Evolutionary conservation across 768 basidiomycete species (phyloP), one percentile per base, ranked within the genome.

Genomic region (Leccinum sublutescens): DNA sequence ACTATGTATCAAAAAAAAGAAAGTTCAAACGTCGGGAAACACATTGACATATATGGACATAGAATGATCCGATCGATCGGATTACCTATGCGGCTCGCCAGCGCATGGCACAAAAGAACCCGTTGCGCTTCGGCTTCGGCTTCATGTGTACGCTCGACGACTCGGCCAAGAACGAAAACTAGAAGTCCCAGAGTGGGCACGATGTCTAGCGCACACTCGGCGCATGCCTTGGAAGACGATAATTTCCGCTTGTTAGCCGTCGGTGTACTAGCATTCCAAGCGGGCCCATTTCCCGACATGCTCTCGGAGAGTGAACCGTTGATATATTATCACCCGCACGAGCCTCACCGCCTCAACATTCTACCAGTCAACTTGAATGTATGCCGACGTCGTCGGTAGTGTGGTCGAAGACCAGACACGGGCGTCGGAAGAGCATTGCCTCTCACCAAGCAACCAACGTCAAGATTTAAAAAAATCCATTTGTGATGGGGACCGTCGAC

Each of bases 211-310:
- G 38, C 38, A 43, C 40, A 19, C 40, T 43, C 10, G n/a, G 40
- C 40, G 10, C n/a, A 43, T 43, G 4, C 14, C 27, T 29, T 34
- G 23, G n/a, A 58, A 58, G n/a, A 51, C 19, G 9, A 34, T 58
- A 62, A 62, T 62, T 40, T 51, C 61, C 60, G 54, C 33, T 19
- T 21, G 17, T 3, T 11, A 15, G 38, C 29, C 60, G 36, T 45
- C 10, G 10, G n/a, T 25, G 27, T n/a, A 50, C 17, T 50, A 15
- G 29, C 60, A 31, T 62, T 51, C 52, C 27, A 40, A 45, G 58
- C 1, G 29, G 60, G 2, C 6, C 48, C 33, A 43, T 61, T 43
- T 40, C 52, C 52, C 31, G 10, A n/a, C 19, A 14, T 12, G 5
- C 15, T 14, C 10, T 12, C 23, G 31, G 29, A 34, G 15, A 49